Conservation (phyloP, 371 early-diverging fungal genomes). For the Rhizomucor miehei region DNA sequence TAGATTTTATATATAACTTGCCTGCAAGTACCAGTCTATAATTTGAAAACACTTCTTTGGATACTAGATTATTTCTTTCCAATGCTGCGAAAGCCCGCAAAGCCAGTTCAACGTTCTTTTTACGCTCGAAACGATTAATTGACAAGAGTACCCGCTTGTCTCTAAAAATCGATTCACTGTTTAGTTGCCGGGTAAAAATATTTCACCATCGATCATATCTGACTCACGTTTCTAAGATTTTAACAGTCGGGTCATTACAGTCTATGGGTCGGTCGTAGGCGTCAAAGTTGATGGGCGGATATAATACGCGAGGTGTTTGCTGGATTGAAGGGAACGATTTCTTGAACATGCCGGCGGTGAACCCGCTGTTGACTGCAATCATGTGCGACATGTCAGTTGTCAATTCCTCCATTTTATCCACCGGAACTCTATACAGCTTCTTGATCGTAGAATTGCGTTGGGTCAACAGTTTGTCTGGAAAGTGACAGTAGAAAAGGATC, state of each 20-base stretch:
- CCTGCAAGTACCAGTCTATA: slow-evolving; percentile 70
- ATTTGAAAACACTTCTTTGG: slow-evolving; percentile 25
- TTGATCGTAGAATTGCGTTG: slow-evolving; percentile 63
- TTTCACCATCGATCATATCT: no score
- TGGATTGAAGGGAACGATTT: slow-evolving; percentile 65
- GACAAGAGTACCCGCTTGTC: slow-evolving; percentile 57
- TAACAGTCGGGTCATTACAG: slow-evolving; percentile 47
- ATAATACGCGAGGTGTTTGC: slow-evolving; percentile 68
- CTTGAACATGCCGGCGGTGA: slow-evolving; percentile 79
- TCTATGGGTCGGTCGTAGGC: slow-evolving; percentile 67
- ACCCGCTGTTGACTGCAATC: slow-evolving; percentile 88
- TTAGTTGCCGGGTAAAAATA: neutral
- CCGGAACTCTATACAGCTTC: slow-evolving; percentile 73
- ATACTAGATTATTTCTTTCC: slow-evolving; percentile 11
- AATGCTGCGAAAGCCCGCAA: slow-evolving; percentile 71
- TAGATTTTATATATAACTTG: neutral
- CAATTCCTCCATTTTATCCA: slow-evolving; percentile 83
- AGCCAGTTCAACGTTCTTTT: slow-evolving; percentile 88
- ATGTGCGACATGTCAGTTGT: slow-evolving; percentile 84
- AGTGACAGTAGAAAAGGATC: slow-evolving; percentile 96
- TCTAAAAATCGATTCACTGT: slow-evolving; percentile 11
- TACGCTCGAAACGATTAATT: slow-evolving; percentile 94
- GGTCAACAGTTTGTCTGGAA: slow-evolving; percentile 88
- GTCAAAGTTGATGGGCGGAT: slow-evolving; percentile 82
- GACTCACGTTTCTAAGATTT: slow-evolving; percentile 53